A percentile compares a stretch with the other conserved stretches of the same genome.
phyloP scores from a whole-genome alignment of 768 basidiomycete species.

The Suillus sp. region DNA sequence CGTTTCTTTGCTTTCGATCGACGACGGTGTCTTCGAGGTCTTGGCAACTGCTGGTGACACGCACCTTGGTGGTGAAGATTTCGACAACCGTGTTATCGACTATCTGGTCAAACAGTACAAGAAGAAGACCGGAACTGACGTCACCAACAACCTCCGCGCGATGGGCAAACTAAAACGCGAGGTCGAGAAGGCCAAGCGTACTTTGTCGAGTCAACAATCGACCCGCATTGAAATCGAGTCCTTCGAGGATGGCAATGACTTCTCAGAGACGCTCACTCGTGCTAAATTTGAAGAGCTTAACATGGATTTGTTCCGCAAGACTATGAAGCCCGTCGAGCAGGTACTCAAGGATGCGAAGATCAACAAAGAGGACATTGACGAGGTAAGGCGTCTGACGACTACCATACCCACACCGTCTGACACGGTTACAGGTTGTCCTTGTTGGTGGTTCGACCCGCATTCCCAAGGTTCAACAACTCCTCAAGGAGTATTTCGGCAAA shows the following conservation, averaged over 20 bases:
- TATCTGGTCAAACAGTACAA: conserved; percentile 89
- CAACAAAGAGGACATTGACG: conserved; percentile 96
- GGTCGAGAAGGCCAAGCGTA: conserved; percentile 95
- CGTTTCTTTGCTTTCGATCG: conserved; percentile 93
- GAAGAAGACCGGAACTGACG: conserved; percentile 89
- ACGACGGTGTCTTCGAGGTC: conserved; percentile 91
- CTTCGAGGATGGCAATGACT: conserved; percentile 96
- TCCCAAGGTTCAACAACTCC: conserved; percentile 97
- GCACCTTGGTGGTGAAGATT: conserved; percentile 95
- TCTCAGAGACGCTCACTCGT: conserved; percentile 94
- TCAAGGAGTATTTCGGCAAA: conserved; percentile 98
- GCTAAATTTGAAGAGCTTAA: conserved; percentile 99
- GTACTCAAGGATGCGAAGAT: conserved; percentile 97
- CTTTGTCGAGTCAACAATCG: conserved; percentile 85
- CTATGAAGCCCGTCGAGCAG: conserved; percentile 99
- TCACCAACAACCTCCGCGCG: conserved; percentile 75
- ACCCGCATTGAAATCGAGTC: conserved; percentile 94
- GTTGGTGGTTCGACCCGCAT: conserved; percentile 99
- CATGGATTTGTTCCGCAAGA: conserved; percentile 99
- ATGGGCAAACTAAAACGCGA: conserved; percentile 92
- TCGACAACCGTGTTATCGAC: conserved; percentile 91
- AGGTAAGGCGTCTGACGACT: conserved; percentile 46
- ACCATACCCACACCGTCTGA: background rate
- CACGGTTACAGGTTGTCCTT: conserved; percentile 63
- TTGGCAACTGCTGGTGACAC: conserved; percentile 93